Percentiles rank a stretch among this genome's conserved stretches.
Evolutionary conservation across 257 asterid species (phyloP).

Genomic region (Nicotiana otophora): DNA sequence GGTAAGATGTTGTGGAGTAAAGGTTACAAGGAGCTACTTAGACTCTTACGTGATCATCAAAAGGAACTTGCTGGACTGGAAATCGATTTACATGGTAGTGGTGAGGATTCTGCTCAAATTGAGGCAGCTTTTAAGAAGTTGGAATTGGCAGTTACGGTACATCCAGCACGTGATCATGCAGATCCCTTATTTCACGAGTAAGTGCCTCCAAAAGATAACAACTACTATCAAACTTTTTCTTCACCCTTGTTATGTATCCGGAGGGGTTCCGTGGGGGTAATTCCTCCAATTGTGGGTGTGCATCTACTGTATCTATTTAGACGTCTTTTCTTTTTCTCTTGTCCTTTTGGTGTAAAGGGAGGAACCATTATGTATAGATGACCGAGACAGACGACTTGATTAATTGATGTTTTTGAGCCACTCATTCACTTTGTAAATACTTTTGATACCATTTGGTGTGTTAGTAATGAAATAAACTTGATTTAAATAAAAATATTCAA

Average conservation of each 20-base stretch:
- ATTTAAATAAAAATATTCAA: neutral
- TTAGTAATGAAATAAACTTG: neutral
- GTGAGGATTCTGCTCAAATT: conserved; percentile 84
- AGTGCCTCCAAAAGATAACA: conserved; percentile 24
- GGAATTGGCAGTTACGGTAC: conserved; percentile 60
- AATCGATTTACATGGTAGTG: conserved; percentile 83
- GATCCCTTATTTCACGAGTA: conserved; percentile 92
- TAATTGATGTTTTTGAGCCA: neutral
- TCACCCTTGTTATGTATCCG: neutral
- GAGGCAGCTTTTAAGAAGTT: conserved; percentile 62
- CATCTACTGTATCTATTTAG: neutral
- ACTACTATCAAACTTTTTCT: neutral
- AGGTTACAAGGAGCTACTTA: conserved; percentile 90
- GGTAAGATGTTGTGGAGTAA: conserved; percentile 99
- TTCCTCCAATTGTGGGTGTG: neutral
- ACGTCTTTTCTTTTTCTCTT: neutral
- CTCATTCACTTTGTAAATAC: neutral
- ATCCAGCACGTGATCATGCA: conserved; percentile 97
- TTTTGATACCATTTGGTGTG: neutral
- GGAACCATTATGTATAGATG: neutral
- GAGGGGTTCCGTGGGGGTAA: neutral
- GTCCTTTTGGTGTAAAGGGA: neutral
- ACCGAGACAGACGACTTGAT: neutral
- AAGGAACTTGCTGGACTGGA: conserved; percentile 65
- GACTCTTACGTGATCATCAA: conserved; percentile 68